A percentile compares a stretch with the other conserved stretches of the same genome.
phyloP scores from a whole-genome alignment of 164 flowering plant genomes.

The Hamamelis virginiana region DNA sequence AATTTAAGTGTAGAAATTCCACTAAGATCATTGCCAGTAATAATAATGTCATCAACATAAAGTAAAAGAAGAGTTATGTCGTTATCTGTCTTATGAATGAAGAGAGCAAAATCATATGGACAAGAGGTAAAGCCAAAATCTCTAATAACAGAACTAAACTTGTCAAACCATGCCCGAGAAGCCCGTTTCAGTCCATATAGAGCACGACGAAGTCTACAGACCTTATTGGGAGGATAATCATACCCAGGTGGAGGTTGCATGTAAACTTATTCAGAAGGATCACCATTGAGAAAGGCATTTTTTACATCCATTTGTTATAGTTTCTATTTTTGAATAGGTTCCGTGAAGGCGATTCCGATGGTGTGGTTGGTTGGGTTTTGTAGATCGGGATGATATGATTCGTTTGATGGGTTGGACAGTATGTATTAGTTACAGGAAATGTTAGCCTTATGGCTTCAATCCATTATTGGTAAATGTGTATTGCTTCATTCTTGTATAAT shows the following conservation, averaged over 20 bases:
- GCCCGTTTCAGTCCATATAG: conserved; percentile 11
- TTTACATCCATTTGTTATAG: not conserved
- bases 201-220: not conserved
- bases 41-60: conserved; percentile 21
- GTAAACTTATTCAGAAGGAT: not conserved
- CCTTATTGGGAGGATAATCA: not conserved
- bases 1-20: not conserved
- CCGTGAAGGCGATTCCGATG: too few relatives aligned
- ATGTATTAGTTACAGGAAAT: too few relatives aligned
- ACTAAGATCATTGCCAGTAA: conserved; percentile 4
- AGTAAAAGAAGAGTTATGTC: not conserved
- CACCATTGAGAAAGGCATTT: not conserved
- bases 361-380: too few relatives aligned
- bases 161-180: conserved; percentile 3
- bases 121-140: not conserved
- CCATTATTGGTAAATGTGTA: too few relatives aligned
- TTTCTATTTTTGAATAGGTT: too few relatives aligned
- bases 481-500: too few relatives aligned
- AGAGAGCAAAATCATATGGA: conserved; percentile 1
- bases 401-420: too few relatives aligned
- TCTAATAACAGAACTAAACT: conserved; percentile 13
- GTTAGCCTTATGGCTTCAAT: too few relatives aligned
- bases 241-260: not conserved
- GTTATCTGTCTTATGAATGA: not conserved
- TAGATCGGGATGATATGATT: too few relatives aligned